These are phyloP conservation scores for Truncatella angustata DNA, from an alignment of 2,329 filamentous ascomycete genomes.

Conservation along the genomic window DNA sequence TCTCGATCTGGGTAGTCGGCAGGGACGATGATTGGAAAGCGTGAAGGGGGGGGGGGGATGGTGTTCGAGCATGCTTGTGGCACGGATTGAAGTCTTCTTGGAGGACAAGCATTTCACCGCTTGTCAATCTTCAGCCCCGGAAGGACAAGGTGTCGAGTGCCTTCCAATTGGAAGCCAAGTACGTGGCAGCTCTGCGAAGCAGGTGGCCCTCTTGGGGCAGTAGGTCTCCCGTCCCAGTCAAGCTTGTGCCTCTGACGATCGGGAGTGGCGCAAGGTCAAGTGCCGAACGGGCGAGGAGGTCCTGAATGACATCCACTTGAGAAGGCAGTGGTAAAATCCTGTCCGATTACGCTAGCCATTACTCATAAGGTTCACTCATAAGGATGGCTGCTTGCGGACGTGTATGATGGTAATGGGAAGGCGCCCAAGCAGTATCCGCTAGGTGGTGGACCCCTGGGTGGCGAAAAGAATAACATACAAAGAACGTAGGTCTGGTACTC, in stretches of 20 bases:
- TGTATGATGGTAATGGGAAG: neutral
- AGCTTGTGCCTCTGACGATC: neutral
- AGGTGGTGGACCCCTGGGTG: neutral
- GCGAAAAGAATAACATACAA: neutral
- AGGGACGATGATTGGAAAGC: too few relatives aligned
- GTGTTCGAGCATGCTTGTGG: neutral
- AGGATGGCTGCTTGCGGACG: neutral
- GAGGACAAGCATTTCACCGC: neutral
- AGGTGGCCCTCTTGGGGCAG: neutral
- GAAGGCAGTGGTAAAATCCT: too few relatives aligned
- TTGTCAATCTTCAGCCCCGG: neutral
- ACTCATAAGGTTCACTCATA: neutral
- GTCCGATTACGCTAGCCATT: too few relatives aligned
- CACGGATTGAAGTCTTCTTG: neutral
- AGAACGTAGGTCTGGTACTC: neutral
- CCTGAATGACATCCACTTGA: too few relatives aligned
- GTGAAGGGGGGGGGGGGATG: too few relatives aligned
- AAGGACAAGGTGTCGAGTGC: too few relatives aligned
- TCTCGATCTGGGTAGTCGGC: too few relatives aligned
- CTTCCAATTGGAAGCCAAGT: neutral
- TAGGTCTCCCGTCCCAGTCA: neutral
- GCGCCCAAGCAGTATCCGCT: neutral
- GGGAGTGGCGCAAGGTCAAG: neutral
- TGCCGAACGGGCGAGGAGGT: neutral
- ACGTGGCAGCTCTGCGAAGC: too few relatives aligned